A percentile compares a stretch with the other conserved stretches of the same genome.
Conservation (phyloP, 805 yeast genomes). For the Lipomyces japonicus region DNA sequence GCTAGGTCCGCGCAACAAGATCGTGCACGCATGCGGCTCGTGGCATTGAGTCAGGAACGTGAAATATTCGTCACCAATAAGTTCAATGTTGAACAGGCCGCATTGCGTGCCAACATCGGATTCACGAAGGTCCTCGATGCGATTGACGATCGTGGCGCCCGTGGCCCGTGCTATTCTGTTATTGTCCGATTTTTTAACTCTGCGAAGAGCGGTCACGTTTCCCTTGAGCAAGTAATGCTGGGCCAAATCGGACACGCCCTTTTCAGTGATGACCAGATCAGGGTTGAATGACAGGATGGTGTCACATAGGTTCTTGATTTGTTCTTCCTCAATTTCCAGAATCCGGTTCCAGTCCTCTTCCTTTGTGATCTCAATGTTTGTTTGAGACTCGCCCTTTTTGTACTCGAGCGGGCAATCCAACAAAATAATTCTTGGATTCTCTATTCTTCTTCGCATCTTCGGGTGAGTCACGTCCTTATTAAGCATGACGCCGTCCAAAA, state of each 20-base stretch:
- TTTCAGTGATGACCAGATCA: slow-evolving; percentile 92
- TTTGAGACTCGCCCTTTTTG: slow-evolving; percentile 98
- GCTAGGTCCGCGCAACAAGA: slow-evolving; percentile 90
- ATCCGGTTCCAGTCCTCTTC: slow-evolving; percentile 96
- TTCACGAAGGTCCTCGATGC: slow-evolving; percentile 91
- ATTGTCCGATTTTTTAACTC: slow-evolving; percentile 92
- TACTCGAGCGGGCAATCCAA: slow-evolving; percentile 97
- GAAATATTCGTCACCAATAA: slow-evolving; percentile 96
- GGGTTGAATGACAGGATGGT: slow-evolving; percentile 81
- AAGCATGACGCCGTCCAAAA: slow-evolving; percentile 84
- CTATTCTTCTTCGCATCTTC: slow-evolving; percentile 85
- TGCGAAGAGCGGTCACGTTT: slow-evolving; percentile 85
- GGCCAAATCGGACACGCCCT: slow-evolving; percentile 93
- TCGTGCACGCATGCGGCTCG: slow-evolving; percentile 90
- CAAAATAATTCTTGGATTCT: slow-evolving; percentile 82
- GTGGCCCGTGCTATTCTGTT: slow-evolving; percentile 96
- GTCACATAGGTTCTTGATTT: slow-evolving; percentile 81
- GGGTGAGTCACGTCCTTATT: slow-evolving; percentile 99
- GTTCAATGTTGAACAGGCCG: slow-evolving; percentile 87
- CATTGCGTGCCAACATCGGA: slow-evolving; percentile 84
- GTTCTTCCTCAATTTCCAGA: slow-evolving; percentile 96
- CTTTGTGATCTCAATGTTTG: slow-evolving; percentile 92
- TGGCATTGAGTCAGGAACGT: slow-evolving; percentile 76
- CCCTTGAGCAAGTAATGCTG: slow-evolving; percentile 94
- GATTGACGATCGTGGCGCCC: slow-evolving; percentile 94